Conservation (phyloP, 2,329 filamentous ascomycete genomes). For the Pseudogymnoascus sp. region DNA sequence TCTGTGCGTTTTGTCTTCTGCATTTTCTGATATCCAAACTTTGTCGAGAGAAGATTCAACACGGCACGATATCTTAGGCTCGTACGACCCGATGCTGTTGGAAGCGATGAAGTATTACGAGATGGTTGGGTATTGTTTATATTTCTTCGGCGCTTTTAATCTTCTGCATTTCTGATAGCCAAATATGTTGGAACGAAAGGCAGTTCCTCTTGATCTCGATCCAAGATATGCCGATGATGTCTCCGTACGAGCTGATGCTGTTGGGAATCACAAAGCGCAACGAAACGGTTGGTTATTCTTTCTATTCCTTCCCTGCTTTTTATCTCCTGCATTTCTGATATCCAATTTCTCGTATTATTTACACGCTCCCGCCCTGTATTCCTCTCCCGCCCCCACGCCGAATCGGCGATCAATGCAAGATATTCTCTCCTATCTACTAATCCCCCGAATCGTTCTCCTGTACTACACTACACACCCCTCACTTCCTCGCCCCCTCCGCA, state of each 20-base stretch:
- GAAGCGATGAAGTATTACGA: neutral
- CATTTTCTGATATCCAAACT: neutral
- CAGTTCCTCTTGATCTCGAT: neutral
- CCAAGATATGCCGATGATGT: neutral
- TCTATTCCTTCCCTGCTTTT: neutral
- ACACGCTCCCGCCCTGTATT: neutral
- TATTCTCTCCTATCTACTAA: neutral
- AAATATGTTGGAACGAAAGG: neutral
- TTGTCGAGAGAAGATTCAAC: too few species aligned
- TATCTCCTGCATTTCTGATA: slow-evolving; percentile 1
- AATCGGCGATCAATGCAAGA: slow-evolving; percentile 2
- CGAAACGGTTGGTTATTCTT: neutral
- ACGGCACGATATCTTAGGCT: neutral
- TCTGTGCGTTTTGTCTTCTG: neutral
- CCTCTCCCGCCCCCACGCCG: neutral
- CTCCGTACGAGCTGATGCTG: neutral
- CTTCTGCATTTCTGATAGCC: neutral
- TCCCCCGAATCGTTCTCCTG: neutral
- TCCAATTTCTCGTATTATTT: slow-evolving; percentile 6
- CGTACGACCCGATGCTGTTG: neutral
- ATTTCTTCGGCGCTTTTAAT: neutral
- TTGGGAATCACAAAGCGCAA: neutral
- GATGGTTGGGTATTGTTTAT: neutral
- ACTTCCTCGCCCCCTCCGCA: neutral
- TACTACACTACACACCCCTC: neutral